Conservation (phyloP, 2,329 filamentous ascomycete genomes). For the Verticillium dahliae region DNA sequence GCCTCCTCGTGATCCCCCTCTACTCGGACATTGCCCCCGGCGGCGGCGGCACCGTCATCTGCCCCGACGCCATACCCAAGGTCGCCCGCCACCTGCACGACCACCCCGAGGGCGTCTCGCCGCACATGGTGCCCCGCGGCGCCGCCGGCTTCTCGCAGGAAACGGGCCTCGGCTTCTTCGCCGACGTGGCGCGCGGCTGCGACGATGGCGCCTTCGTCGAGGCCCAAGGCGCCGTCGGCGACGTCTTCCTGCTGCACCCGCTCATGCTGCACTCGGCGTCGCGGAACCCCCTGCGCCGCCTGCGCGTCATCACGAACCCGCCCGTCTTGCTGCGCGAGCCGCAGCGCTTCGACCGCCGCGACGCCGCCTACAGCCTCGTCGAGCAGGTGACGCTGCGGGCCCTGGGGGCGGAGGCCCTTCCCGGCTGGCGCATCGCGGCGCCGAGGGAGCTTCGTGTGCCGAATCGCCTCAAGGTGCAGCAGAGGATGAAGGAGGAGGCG, state of each 20-base stretch:
- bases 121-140: slow-evolving; percentile 54
- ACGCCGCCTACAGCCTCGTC: slow-evolving; percentile 44
- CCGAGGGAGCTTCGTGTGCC: slow-evolving; percentile 43
- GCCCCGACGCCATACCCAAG: slow-evolving; percentile 48
- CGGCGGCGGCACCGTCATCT: slow-evolving; percentile 61
- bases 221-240: slow-evolving; percentile 44
- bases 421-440: slow-evolving; percentile 44
- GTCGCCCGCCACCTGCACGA: slow-evolving; percentile 53
- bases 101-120: slow-evolving; percentile 59
- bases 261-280: slow-evolving; percentile 52
- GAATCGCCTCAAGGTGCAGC: slow-evolving; percentile 19
- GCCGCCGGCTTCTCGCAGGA: slow-evolving; percentile 37
- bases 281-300: slow-evolving; percentile 19
- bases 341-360: slow-evolving; percentile 42
- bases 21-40: slow-evolving; percentile 56
- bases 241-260: slow-evolving; percentile 54
- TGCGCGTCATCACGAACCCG: slow-evolving; percentile 19
- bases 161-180: slow-evolving; percentile 38
- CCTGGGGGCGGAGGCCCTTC: slow-evolving; percentile 37
- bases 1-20: slow-evolving; percentile 59
- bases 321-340: slow-evolving; percentile 43
- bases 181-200: slow-evolving; percentile 28
- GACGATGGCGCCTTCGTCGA: slow-evolving; percentile 43
- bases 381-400: slow-evolving; percentile 47
- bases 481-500: slow-evolving; percentile 19